phyloP scores from a whole-genome alignment of 139 green algal species.

The Spirogloea muscicola region DNA sequence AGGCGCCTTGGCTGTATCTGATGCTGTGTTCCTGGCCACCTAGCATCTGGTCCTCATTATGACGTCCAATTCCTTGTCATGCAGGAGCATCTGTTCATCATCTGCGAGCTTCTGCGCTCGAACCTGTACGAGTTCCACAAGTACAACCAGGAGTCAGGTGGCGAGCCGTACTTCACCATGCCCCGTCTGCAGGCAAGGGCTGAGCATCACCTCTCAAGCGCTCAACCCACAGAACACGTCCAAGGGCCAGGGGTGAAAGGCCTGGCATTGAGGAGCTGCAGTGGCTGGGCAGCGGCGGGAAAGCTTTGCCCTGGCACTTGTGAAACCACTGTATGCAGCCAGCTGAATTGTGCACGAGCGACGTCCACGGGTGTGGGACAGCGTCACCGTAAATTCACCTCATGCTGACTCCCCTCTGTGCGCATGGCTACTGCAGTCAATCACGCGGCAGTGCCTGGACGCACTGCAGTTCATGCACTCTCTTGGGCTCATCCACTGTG shows the following conservation, averaged over 20 bases:
- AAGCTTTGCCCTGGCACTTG: too few relatives aligned
- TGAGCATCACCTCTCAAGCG: too few relatives aligned
- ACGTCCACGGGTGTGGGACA: too few relatives aligned
- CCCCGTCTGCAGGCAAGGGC: slow-evolving; percentile 62
- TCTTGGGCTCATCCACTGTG: slow-evolving; percentile 85
- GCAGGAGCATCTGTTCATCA: slow-evolving; percentile 96
- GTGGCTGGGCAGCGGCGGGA: too few relatives aligned
- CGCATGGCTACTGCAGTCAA: slow-evolving; percentile 55
- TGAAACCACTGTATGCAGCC: too few relatives aligned
- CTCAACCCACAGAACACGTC: too few relatives aligned
- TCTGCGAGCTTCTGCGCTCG: slow-evolving; percentile 90
- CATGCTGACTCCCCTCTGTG: background rate
- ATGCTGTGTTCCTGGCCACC: background rate
- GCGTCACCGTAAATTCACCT: too few relatives aligned
- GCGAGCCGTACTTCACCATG: slow-evolving; percentile 86
- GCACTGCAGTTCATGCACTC: slow-evolving; percentile 85
- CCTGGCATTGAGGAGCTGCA: too few relatives aligned
- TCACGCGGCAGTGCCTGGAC: slow-evolving; percentile 75
- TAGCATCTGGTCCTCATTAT: background rate
- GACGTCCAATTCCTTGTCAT: background rate
- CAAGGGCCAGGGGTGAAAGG: too few relatives aligned
- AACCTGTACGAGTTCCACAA: slow-evolving; percentile 98
- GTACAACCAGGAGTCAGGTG: slow-evolving; percentile 80
- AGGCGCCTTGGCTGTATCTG: background rate
- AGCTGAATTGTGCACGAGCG: too few relatives aligned